Base-by-base conservation (phyloP, 495 filamentous ascomycete genomes). In the Polyplosphaeria fusca region DNA sequence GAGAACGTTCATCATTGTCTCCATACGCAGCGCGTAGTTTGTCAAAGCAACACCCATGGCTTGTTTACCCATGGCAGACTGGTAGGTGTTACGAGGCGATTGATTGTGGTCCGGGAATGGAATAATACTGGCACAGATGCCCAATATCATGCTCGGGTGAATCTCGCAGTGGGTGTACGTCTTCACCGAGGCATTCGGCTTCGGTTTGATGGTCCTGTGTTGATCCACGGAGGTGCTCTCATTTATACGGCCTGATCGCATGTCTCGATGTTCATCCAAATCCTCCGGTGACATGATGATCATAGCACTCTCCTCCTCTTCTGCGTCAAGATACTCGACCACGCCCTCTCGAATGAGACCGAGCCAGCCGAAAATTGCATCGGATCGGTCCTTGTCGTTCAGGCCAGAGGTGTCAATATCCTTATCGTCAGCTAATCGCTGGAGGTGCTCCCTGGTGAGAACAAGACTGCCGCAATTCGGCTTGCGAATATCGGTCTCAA, bases 51-150 rank as follows among this genome's bases (percentile, higher is more conserved):
- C 89, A 65, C 93, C 93, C 94, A 99, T 99, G 44, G 93, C 93
- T 79, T 99, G 93, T 75, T 99, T 99, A 74, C 93, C 93, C 93
- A 99, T 99, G 66, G 93, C 93, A 64, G 93, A 96, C 68, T 99
- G 94, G 74, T 97, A 97, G 3, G 93, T 99, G 69, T 97, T 97
- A 85, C 94, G 82, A 57, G 93, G 93, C 54, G 91, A 96, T 81
- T 91, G 93, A 69, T 99, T 99, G 76, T 99, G 93, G 73, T 99
- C 94, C 4, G 93, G 93, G 82, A 97, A 99, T 0, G 93, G 93
- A 76, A 99, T 99, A 71, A 99, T 97, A 77, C 89, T 95, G 51
- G 93, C 93, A 68, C 94, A 97, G 53, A 97, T 91, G 58, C 93
- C 94, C 44, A 97, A 74, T 70, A 99, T 90, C 94, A 97, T 99